Conservation (phyloP, 2,329 filamentous ascomycete species). For the Fusarium scirpi region DNA sequence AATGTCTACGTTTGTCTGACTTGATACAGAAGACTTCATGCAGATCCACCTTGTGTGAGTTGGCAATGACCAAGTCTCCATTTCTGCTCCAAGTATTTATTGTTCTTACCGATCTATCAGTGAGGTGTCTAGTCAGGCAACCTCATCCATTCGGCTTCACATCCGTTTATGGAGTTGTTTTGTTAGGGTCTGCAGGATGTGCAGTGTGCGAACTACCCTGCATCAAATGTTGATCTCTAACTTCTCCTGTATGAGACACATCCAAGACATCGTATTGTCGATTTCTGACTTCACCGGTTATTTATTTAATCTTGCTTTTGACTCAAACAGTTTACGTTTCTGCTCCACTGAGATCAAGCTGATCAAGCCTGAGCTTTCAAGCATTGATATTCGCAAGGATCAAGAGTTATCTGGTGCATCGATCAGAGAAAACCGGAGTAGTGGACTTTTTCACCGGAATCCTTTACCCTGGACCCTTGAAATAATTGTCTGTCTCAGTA, state of each 20-base stretch:
- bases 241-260: not conserved
- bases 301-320: not conserved
- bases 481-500: not conserved
- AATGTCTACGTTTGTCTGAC: not conserved
- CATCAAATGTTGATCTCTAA: conserved; percentile 3
- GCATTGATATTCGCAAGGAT: conserved; percentile 6
- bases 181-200: not conserved
- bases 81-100: not conserved
- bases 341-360: not conserved
- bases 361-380: not conserved
- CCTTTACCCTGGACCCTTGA: conserved; percentile 5
- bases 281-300: not conserved
- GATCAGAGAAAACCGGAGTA: not conserved
- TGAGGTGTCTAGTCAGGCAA: not conserved
- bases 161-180: not conserved
- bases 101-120: not conserved
- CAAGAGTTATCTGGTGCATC: not conserved
- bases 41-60: not conserved
- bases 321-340: not conserved
- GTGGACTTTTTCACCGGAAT: not conserved
- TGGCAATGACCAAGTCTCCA: not conserved
- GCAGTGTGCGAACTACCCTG: conserved; percentile 29
- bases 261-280: not conserved
- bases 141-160: not conserved
- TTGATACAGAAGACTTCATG: not conserved